phyloP scores from a whole-genome alignment of 768 basidiomycete genomes.

The Macrocybe gigantea region DNA sequence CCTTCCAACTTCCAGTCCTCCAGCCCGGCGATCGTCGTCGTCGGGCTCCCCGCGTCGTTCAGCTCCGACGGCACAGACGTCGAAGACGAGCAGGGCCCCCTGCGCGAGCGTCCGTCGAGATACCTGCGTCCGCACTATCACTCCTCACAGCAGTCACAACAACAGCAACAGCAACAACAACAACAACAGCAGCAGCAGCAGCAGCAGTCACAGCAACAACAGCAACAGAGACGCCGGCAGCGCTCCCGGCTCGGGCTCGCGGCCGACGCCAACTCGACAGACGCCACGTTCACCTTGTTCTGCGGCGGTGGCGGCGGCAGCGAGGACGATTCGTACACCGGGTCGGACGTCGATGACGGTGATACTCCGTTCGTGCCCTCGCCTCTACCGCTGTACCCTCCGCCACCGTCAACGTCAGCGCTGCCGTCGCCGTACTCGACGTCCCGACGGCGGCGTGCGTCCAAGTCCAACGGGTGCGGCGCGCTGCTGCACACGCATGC shows the following conservation, averaged over 20 bases:
- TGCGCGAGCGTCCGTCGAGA: neutral
- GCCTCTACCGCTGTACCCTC: constrained; percentile 8
- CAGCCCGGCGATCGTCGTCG: constrained; percentile 9
- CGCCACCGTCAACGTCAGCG: constrained; percentile 1
- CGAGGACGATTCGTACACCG: neutral
- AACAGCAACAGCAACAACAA: neutral
- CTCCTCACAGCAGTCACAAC: neutral
- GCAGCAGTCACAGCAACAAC: neutral
- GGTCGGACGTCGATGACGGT: constrained; percentile 2
- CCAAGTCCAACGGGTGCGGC: constrained; percentile 50
- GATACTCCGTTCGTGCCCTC: constrained; percentile 11
- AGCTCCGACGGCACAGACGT: constrained; percentile 3
- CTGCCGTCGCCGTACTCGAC: constrained; percentile 2
- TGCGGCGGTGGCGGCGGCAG: constrained; percentile 30
- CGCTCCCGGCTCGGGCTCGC: constrained; percentile 9
- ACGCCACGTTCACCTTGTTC: constrained; percentile 29
- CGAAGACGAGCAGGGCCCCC: constrained; percentile 6
- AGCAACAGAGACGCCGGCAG: constrained; percentile 4
- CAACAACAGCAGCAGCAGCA: neutral
- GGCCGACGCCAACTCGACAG: constrained; percentile 13
- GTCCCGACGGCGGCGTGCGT: constrained; percentile 5
- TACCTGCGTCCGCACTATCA: neutral
- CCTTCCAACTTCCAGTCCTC: neutral
- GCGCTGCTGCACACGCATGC: constrained; percentile 53
- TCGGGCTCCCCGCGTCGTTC: constrained; percentile 22